Evolutionary conservation across 371 early-diverging fungal genomes (phyloP), one percentile per base, ranked within the genome.

Genomic region (Mortierella sp.): DNA sequence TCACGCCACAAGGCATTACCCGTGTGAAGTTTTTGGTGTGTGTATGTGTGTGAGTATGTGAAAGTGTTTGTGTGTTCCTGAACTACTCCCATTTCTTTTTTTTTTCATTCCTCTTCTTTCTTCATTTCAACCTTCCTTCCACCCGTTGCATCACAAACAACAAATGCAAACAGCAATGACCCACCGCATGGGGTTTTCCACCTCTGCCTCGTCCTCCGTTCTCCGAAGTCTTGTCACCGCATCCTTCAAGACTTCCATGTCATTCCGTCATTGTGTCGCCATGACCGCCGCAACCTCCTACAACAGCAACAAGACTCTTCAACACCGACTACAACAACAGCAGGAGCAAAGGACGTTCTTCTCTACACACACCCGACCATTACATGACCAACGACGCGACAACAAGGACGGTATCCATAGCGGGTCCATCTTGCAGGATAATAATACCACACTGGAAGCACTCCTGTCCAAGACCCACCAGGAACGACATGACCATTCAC

Each of bases 381-480:
- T 68, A 24, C 68, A 42, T 19, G 74, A 74, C 28, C 38, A 73
- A 16, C 54, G 60, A 19, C 58, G 47, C 19, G 44, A n/a, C 9
- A 45, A 58, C 58, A 34, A 57, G n/a, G 58, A 28, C 58, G n/a
- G 21, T 21, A 42, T 45, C 16, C 16, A n/a, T n/a, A 19, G 26
- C n/a, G 38, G 8, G 13, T 34, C 63, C 31, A 63, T 34, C 31
- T 34, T 34, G 6, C 54, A 34, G 63, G 19, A 54, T 26, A n/a
- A 2, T n/a, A 55, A 58, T 54, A 10, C 45, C 7, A 79, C 79
- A 0, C 65, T 79, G 8, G 74, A 79, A 58, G 68, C 45, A 13
- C 34, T 79, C 1, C 45, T 79, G 74, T 63, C 70, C 34, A 74
- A 79, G 70, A 79, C 79, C 2, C 79, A 79, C 24, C 79, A 79